These are phyloP conservation scores for Nematodospora anomalae DNA, from an alignment of 1,139 yeast species.

Conservation along the genomic window DNA sequence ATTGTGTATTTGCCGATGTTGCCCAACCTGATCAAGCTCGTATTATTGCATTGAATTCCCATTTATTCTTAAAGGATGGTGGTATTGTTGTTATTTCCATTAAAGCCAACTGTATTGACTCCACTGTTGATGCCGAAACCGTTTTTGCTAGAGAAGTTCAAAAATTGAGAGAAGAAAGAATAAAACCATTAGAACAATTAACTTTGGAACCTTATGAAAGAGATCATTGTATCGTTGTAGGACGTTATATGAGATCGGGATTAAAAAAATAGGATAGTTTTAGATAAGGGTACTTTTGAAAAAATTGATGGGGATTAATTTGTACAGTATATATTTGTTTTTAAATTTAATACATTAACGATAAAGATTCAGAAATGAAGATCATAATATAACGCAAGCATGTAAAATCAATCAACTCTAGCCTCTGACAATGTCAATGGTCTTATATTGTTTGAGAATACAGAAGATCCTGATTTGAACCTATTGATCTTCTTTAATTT, in stretches of 20 bases:
- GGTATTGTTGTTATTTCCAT: constrained; percentile 98
- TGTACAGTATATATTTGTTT: not conserved
- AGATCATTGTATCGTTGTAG: constrained; percentile 98
- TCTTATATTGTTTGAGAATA: constrained; percentile 48
- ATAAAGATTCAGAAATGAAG: no score
- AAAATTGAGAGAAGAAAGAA: constrained; percentile 97
- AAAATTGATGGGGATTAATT: no score
- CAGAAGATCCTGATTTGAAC: constrained; percentile 49
- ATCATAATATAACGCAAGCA: not conserved
- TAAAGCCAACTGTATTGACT: constrained; percentile 99
- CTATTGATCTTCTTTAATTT: constrained; percentile 74
- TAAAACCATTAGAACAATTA: constrained; percentile 97
- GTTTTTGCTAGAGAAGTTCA: constrained; percentile 99
- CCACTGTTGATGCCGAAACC: constrained; percentile 98
- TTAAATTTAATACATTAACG: not conserved
- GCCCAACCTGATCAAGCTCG: constrained; percentile 99
- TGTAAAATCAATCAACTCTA: constrained; percentile 36
- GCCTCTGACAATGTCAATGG: constrained; percentile 53
- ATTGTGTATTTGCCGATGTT: constrained; percentile 97
- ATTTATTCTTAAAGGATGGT: constrained; percentile 94
- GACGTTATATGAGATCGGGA: constrained; percentile 93
- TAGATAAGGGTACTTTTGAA: no score
- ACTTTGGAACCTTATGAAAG: constrained; percentile 99
- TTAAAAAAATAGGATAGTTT: constrained; percentile 56
- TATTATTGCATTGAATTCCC: constrained; percentile 97